Evolutionary conservation across 139 green algal genomes (phyloP).

Genomic region (Auxenochlorella pyrenoidosa): DNA sequence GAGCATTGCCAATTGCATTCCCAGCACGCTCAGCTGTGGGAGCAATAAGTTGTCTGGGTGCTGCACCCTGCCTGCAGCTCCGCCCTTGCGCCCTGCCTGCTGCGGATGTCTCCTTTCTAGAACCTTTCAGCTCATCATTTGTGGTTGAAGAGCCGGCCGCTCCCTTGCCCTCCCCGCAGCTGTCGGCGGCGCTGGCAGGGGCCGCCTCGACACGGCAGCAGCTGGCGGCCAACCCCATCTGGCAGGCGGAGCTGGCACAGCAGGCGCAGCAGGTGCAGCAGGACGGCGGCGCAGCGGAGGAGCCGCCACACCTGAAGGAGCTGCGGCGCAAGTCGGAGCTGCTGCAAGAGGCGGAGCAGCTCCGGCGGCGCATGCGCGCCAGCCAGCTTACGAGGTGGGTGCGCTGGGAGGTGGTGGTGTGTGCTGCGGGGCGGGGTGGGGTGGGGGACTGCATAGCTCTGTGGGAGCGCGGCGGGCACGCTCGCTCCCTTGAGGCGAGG

Average conservation of each 20-base stretch:
- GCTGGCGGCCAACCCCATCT: conserved; percentile 51
- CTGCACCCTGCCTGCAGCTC: background rate
- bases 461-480: no score
- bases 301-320: background rate
- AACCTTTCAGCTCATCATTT: no score
- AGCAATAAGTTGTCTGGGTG: no score
- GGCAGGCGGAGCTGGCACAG: conserved; percentile 33
- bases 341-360: conserved; percentile 49
- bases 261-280: conserved; percentile 10
- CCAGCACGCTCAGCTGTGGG: no score
- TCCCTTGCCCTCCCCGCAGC: background rate
- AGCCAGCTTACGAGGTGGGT: conserved; percentile 56
- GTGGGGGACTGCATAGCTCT: no score
- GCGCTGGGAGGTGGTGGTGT: background rate
- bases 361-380: conserved; percentile 59
- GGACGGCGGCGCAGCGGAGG: background rate
- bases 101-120: no score
- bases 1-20: no score
- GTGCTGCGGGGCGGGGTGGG: no score
- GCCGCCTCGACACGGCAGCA: conserved; percentile 21
- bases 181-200: conserved; percentile 43
- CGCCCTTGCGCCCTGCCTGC: background rate
- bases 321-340: conserved; percentile 55
- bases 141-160: no score
- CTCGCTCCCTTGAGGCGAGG: no score